Evolutionary conservation across 2,329 filamentous ascomycete genomes (phyloP).

Genomic region (Fusarium sp.): DNA sequence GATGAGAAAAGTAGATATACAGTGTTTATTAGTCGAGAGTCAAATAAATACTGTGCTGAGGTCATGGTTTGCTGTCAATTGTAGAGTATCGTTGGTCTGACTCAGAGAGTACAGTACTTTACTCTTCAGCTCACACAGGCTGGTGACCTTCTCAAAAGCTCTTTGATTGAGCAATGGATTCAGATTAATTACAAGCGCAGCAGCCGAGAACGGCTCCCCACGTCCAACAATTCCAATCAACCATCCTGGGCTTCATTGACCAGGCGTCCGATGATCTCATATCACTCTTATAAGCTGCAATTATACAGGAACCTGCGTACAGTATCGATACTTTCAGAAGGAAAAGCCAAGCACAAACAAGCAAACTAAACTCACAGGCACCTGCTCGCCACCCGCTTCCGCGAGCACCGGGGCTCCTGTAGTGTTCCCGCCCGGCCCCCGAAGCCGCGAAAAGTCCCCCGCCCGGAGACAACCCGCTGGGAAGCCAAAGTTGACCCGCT

Average conservation of each 20-base stretch:
- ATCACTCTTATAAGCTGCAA: constrained; percentile 5
- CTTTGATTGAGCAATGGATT: constrained; percentile 34
- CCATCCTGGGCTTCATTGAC: constrained; percentile 9
- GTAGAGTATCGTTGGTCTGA: constrained; percentile 1
- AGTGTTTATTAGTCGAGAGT: background rate
- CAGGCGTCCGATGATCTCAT: constrained; percentile 25
- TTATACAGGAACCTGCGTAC: background rate
- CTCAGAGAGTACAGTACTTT: constrained; percentile 40
- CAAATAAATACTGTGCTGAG: constrained; percentile 7
- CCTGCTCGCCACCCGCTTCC: constrained; percentile 35
- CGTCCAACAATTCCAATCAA: constrained; percentile 41
- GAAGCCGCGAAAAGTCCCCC: constrained; percentile 32
- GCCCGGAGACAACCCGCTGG: constrained; percentile 24
- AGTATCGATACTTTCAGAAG: background rate
- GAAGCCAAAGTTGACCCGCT: background rate
- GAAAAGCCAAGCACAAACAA: constrained; percentile 11
- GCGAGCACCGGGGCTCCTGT: constrained; percentile 18
- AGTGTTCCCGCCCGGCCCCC: constrained; percentile 38
- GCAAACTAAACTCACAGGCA: constrained; percentile 3
- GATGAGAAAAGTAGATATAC: constrained; percentile 3
- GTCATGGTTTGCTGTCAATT: background rate
- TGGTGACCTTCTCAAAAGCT: constrained; percentile 15
- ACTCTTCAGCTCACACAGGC: constrained; percentile 17
- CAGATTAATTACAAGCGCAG: constrained; percentile 29
- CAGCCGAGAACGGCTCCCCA: constrained; percentile 32